phyloP scores from a whole-genome alignment of 148 eudicot genomes.

The Amaranthus hypochondriacus region DNA sequence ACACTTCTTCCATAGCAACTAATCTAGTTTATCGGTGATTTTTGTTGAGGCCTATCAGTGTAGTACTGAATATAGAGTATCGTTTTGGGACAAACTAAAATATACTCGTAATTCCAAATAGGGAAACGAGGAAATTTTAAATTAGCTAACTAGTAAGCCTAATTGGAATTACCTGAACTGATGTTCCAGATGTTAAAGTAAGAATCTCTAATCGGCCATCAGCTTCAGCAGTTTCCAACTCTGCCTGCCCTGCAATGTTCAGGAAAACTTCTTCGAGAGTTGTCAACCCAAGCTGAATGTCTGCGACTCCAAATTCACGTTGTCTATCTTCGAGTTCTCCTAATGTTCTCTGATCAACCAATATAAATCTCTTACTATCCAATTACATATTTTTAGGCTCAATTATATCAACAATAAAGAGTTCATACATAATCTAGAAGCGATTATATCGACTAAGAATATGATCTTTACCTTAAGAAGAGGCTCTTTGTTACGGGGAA shows the following conservation, averaged over 20 bases:
- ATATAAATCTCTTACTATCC: background rate
- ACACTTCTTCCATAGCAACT: too few relatives aligned
- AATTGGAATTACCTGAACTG: constrained; percentile 41
- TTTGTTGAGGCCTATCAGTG: too few relatives aligned
- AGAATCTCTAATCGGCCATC: constrained; percentile 62
- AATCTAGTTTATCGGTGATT: too few relatives aligned
- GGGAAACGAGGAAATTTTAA: background rate
- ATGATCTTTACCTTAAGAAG: constrained; percentile 44
- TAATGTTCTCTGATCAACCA: constrained; percentile 43
- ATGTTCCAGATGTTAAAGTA: constrained; percentile 52
- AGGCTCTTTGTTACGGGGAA: constrained; percentile 66
- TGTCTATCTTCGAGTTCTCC: constrained; percentile 74
- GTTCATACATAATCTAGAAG: background rate
- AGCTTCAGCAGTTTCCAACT: constrained; percentile 68
- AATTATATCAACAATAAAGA: background rate
- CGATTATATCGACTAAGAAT: background rate
- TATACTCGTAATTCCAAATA: too few relatives aligned
- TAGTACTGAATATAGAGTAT: too few relatives aligned
- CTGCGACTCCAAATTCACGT: constrained; percentile 59
- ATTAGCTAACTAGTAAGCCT: background rate
- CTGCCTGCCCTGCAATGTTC: constrained; percentile 75
- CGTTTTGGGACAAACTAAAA: too few relatives aligned
- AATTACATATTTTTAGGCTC: background rate
- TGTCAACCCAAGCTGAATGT: constrained; percentile 80
- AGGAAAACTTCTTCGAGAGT: constrained; percentile 94